Evolutionary conservation across 1,284 basidiomycete genomes (phyloP).

Genomic region (Vanrija pseudolonga): DNA sequence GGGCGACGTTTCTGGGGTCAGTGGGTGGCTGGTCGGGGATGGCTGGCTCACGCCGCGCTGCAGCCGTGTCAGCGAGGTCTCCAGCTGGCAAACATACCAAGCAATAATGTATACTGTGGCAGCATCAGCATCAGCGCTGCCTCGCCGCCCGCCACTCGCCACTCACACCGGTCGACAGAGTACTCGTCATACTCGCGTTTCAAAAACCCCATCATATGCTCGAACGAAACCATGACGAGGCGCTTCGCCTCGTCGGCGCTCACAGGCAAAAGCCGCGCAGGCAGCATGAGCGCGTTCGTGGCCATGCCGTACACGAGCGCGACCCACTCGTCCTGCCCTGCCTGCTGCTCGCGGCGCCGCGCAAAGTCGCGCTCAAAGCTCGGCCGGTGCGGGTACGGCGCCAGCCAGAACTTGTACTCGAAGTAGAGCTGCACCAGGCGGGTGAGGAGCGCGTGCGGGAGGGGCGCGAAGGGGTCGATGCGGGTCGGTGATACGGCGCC

Average conservation of each 20-base stretch:
- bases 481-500: too few relatives aligned
- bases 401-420: slow-evolving; percentile 77
- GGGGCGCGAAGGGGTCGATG: not conserved
- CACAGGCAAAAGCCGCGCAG: slow-evolving; percentile 11
- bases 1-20: not conserved
- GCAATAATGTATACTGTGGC: not conserved
- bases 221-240: slow-evolving; percentile 9
- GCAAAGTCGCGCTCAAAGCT: slow-evolving; percentile 78
- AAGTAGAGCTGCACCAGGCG: slow-evolving; percentile 72
- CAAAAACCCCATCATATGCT: not conserved
- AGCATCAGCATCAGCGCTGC: not conserved
- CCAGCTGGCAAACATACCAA: not conserved
- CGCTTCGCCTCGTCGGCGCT: slow-evolving; percentile 7
- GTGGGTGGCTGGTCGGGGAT: not conserved
- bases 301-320: slow-evolving; percentile 78
- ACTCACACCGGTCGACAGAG: slow-evolving; percentile 2
- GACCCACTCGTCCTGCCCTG: slow-evolving; percentile 61
- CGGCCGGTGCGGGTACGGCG: slow-evolving; percentile 56
- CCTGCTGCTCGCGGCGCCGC: slow-evolving; percentile 67
- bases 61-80: not conserved
- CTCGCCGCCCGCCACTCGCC: not conserved
- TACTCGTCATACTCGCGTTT: not conserved
- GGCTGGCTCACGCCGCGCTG: not conserved
- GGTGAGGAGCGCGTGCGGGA: slow-evolving; percentile 5
- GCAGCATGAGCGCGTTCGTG: slow-evolving; percentile 65